Evolutionary conservation across 2,329 filamentous ascomycete genomes (phyloP), one percentile per base, ranked within the genome.

Genomic region (Niveomyces coronatus): DNA sequence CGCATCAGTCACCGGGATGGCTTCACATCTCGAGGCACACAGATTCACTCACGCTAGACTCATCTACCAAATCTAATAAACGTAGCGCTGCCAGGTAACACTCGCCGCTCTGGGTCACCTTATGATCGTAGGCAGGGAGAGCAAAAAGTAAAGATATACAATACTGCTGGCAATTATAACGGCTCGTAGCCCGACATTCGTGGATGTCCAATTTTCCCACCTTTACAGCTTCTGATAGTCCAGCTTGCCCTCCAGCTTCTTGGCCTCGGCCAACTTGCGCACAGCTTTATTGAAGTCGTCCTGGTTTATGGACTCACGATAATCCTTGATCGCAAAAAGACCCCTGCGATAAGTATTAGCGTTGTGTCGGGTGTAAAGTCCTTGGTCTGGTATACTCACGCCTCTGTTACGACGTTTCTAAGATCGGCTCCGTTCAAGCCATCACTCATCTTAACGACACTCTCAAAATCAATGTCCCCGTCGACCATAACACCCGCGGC

Each of bases 241-340:
- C 35, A 96, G 72, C 70, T 96, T 96, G 63, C 91, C 89, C 64
- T 98, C 91, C 53, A 98, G 66, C 67, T 98, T 98, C 85, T 98
- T 98, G 45, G 85, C 74, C 64, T 98, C 91, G 13, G 85, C 87
- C 49, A 98, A 83, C 76, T 98, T 98, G 49, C 91, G 81, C 39
- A 98, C 91, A 4, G 91, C 91, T 67, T 95, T 95, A 71, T 95
- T 98, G 78, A 96, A 95, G 57, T 98, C 91, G 54, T 98, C 91
- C 61, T 98, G 91, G 65, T 85, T 96, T 63, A 98, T 85, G 10
- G 87, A 79, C 53, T 98, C 91, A 45, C 93, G 74, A 61, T 96
- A 94, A 56, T 94, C 91, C 64, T 96, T 96, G 74, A 98, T 98
- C 30, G 91, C 88, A 61, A 95, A 96, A 27, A 98, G 68, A 46